These are phyloP conservation scores for Pseudofabraea citricarpa DNA, from an alignment of 2,329 filamentous ascomycete genomes.

Conservation along the genomic window DNA sequence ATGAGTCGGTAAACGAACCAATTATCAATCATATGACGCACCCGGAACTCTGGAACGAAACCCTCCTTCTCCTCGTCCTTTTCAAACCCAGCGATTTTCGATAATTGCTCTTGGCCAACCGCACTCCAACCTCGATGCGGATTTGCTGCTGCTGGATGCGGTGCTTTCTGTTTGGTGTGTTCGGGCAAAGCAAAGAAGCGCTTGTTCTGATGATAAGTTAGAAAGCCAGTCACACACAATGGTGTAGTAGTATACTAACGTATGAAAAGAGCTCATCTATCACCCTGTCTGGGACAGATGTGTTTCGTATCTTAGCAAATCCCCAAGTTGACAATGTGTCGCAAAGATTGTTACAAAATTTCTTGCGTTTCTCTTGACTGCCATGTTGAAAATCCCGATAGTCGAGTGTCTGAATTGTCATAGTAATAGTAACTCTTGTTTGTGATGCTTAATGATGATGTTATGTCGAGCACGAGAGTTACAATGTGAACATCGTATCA, in stretches of 20 bases:
- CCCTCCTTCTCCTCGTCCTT: conserved; percentile 1
- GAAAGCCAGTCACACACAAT: not conserved
- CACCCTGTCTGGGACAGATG: not conserved
- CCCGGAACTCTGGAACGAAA: conserved; percentile 1
- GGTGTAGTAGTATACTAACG: not conserved
- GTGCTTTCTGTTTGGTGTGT: not conserved
- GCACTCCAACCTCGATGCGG: conserved; percentile 1
- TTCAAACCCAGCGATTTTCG: conserved; percentile 1
- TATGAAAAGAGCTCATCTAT: conserved; percentile 1
- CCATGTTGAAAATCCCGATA: not conserved
- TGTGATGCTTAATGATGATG: not conserved
- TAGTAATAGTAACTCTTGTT: not conserved
- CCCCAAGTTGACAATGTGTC: conserved; percentile 1
- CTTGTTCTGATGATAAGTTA: conserved; percentile 1
- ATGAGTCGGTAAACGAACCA: not conserved
- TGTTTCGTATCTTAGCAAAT: conserved; percentile 3
- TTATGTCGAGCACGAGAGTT: not conserved
- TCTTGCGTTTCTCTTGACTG: not conserved
- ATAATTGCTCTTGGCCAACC: conserved; percentile 1
- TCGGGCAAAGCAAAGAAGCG: conserved; percentile 3
- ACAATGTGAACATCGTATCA: not conserved
- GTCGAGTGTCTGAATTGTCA: conserved; percentile 3
- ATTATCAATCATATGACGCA: not conserved
- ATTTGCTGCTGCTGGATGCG: not conserved
- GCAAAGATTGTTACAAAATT: not conserved